Evolutionary conservation across 495 filamentous ascomycete species (phyloP), one percentile per base, ranked within the genome.

Genomic region (Filosporella fistucella): DNA sequence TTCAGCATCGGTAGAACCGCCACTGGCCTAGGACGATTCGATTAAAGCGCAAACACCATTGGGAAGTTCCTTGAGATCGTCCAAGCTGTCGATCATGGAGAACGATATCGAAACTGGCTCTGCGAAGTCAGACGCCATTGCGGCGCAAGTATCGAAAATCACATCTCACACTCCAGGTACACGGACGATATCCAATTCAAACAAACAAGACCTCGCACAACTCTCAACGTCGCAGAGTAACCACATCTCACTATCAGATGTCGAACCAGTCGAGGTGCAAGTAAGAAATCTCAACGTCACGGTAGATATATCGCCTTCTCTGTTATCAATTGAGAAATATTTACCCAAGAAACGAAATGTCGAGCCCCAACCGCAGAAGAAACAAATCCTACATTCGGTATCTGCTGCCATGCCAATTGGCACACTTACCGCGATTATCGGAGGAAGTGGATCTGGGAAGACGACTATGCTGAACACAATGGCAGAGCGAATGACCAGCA

Each of bases 381-480:
- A 66, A 38, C 54, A 55, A 29, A 79, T 84, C 24, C 62, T 85
- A 13, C 64, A 76, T 46, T 62, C 67, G 34, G 68, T 85, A 7
- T 73, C 68, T 36, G 77, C 77, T 3, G 58, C 68, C 14, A 78
- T 84, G 67, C 69, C 70, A 17, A 64, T 66, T 41, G 82, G 85
- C 11, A 82, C 78, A 24, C 59, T 89, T 17, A 86, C 81, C 3
- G 84, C 82, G 1, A 87, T 89, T 42, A 78, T 88, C 42, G 85
- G 85, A 4, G 78, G 82, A 5, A 85, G 80, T 60, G 85, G 85
- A 21, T 82, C 76, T 24, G 85, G 85, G 2, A 89, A 88, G 66
- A 89, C 85, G 2, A 81, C 82, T 7, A 60, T 88, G 45, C 63
- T 89, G 12, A 87, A 88, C 55, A 68, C 75, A 12, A 76, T 89